phyloP scores from a whole-genome alignment of 2,329 filamentous ascomycete species.

The Diaporthe vexans region DNA sequence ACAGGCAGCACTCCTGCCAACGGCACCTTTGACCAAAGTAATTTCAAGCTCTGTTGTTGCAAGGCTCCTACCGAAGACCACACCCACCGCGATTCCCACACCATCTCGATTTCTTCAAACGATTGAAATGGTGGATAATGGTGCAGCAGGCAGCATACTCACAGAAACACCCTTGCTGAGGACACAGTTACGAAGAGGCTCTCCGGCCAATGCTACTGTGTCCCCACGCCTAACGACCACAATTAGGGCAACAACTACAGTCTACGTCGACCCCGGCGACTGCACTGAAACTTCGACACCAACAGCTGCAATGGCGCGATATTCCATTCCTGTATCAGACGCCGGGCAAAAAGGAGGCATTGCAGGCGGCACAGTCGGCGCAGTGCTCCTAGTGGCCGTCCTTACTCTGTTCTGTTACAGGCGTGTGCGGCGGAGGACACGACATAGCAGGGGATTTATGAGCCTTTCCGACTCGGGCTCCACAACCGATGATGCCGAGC shows the following conservation, averaged over 20 bases:
- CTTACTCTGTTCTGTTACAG: slow-evolving; percentile 12
- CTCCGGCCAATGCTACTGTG: background rate
- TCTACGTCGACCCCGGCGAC: background rate
- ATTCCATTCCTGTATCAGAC: background rate
- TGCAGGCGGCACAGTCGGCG: slow-evolving; percentile 17
- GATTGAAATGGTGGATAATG: background rate
- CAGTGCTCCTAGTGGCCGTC: background rate
- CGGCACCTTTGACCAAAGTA: background rate
- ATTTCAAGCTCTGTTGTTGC: background rate
- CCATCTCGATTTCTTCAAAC: no score
- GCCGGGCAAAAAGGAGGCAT: slow-evolving; percentile 13
- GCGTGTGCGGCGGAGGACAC: background rate
- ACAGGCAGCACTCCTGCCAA: background rate
- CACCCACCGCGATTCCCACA: background rate
- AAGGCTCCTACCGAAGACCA: background rate
- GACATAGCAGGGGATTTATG: background rate
- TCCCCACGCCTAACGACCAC: background rate
- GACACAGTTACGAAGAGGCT: background rate
- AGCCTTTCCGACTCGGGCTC: background rate
- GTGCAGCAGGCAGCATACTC: background rate
- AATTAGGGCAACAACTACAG: slow-evolving; percentile 2
- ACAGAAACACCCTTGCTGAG: background rate
- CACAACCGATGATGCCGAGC: background rate
- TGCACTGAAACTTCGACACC: background rate
- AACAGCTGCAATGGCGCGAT: background rate